Evolutionary conservation across 495 filamentous ascomycete species (phyloP), one percentile per base, ranked within the genome.

Genomic region (Podospora comata): DNA sequence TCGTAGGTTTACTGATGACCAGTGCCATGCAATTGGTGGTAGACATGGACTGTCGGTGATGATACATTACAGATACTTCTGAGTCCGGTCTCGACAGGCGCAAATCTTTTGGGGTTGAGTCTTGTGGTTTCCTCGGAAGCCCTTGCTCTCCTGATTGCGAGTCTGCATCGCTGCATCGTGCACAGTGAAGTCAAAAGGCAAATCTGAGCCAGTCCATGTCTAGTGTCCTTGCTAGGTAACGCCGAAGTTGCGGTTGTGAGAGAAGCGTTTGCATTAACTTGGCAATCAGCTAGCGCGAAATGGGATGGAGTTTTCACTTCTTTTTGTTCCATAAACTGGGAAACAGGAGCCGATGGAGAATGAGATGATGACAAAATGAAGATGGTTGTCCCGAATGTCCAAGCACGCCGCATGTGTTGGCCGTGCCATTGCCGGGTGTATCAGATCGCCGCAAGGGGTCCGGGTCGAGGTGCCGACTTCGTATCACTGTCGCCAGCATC

Each of bases 51-150:
- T 27, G 85, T 39, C 84, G 64, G 74, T 87, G 85, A 87, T 84
- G 85, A 87, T 79, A 71, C 34, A 56, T 64, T 70, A 78, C 85
- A 86, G 85, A 87, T 87, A 87, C 85, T 87, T 82, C 83, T 80
- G 83, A 87, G 81, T 80, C 77, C 73, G 71, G 72, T 68, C 72
- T 71, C 63, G 71, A 69, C 67, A 69, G 59, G 71, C 67, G 16
- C 20, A 64, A 28, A 65, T 23, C 13, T 53, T 59, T 44, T 71
- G 71, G 68, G 64, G 20, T 44, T 54, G 64, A 54, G 67, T 32
- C 67, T 68, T 73, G 70, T 72, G 73, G 74, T 73, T 73, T 70
- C 26, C 18, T 5, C 32, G 34, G 71, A 75, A 76, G 68, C 74
- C 75, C 75, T 75, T 67, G 61, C 57, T 65, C 7, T 23, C 72